These are phyloP conservation scores for Dactylellina haptotyla DNA, from an alignment of 2,329 filamentous ascomycete genomes.

Conservation along the genomic window DNA sequence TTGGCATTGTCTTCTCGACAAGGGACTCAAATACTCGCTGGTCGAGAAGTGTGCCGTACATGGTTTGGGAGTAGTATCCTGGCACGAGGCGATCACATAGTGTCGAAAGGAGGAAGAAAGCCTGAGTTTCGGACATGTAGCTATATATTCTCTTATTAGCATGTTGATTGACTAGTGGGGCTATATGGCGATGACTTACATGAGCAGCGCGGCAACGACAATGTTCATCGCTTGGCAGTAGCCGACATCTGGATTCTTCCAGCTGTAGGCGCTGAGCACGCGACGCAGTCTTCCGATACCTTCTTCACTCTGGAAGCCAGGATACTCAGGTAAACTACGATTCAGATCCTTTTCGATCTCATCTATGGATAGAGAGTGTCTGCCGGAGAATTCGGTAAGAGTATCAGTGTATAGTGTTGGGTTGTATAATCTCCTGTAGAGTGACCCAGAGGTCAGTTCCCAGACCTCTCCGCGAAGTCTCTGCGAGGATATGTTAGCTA, in stretches of 20 bases:
- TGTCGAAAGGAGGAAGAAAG: slow-evolving; percentile 90
- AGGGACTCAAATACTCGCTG: slow-evolving; percentile 97
- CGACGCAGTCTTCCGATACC: slow-evolving; percentile 88
- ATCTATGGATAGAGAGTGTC: slow-evolving; percentile 93
- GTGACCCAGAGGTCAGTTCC: slow-evolving; percentile 91
- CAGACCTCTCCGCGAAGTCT: slow-evolving; percentile 91
- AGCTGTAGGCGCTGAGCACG: slow-evolving; percentile 96
- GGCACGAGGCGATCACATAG: slow-evolving; percentile 92
- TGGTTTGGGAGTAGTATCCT: slow-evolving; percentile 97
- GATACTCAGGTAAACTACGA: slow-evolving; percentile 93
- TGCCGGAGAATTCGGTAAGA: slow-evolving; percentile 80
- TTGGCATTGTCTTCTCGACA: slow-evolving; percentile 98
- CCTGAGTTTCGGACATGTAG: slow-evolving; percentile 96
- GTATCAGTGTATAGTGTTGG: slow-evolving; percentile 87
- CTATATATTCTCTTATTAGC: slow-evolving; percentile 61
- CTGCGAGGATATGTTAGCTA: slow-evolving; percentile 40
- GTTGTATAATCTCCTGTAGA: slow-evolving; percentile 86
- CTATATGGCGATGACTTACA: slow-evolving; percentile 65
- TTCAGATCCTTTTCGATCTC: slow-evolving; percentile 99
- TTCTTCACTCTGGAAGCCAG: slow-evolving; percentile 94
- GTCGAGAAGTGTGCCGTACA: slow-evolving; percentile 97
- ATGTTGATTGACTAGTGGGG: background rate
- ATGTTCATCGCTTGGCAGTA: slow-evolving; percentile 99
- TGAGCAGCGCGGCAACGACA: slow-evolving; percentile 94
- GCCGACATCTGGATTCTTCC: slow-evolving; percentile 93